phyloP scores from a whole-genome alignment of 1,284 basidiomycete genomes.

The Cryptococcus depauperatus region DNA sequence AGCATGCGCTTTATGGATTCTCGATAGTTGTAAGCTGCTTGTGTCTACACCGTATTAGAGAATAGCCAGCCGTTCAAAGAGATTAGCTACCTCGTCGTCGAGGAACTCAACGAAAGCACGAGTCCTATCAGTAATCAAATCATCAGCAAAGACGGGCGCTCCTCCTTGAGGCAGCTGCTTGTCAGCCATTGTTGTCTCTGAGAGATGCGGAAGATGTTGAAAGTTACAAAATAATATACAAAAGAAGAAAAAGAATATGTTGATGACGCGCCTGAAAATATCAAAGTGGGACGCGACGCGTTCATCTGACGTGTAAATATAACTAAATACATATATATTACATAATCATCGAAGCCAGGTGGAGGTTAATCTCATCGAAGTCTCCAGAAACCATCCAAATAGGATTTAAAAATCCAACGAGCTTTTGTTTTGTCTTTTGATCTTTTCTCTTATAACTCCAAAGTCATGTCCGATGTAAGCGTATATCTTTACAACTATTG shows the following conservation, averaged over 20 bases:
- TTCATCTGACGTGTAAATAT: slow-evolving; percentile 14
- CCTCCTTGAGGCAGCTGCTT: slow-evolving; percentile 34
- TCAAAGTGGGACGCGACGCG: slow-evolving; percentile 17
- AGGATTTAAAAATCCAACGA: too few relatives aligned
- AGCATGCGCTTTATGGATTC: slow-evolving; percentile 81
- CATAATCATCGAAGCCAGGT: not conserved
- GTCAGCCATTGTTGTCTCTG: slow-evolving; percentile 28
- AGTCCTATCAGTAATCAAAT: slow-evolving; percentile 63
- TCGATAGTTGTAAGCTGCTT: slow-evolving; percentile 61
- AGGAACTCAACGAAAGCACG: slow-evolving; percentile 83
- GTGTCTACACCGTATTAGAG: slow-evolving; percentile 18
- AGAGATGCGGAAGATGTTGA: not conserved
- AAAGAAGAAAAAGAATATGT: slow-evolving; percentile 5
- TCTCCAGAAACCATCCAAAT: slow-evolving; percentile 10
- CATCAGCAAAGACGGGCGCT: slow-evolving; percentile 50
- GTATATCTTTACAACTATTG: too few relatives aligned
- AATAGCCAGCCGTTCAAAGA: not conserved
- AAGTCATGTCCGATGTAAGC: slow-evolving; percentile 24
- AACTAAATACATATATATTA: too few relatives aligned
- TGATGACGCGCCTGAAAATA: too few relatives aligned
- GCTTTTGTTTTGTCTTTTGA: too few relatives aligned
- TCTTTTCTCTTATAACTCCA: not conserved
- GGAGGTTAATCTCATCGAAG: slow-evolving; percentile 10
- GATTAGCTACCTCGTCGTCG: slow-evolving; percentile 59
- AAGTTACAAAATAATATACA: slow-evolving; percentile 1